Evolutionary conservation across 2,329 filamentous ascomycete genomes (phyloP).

Genomic region (Colletotrichum higginsianum): DNA sequence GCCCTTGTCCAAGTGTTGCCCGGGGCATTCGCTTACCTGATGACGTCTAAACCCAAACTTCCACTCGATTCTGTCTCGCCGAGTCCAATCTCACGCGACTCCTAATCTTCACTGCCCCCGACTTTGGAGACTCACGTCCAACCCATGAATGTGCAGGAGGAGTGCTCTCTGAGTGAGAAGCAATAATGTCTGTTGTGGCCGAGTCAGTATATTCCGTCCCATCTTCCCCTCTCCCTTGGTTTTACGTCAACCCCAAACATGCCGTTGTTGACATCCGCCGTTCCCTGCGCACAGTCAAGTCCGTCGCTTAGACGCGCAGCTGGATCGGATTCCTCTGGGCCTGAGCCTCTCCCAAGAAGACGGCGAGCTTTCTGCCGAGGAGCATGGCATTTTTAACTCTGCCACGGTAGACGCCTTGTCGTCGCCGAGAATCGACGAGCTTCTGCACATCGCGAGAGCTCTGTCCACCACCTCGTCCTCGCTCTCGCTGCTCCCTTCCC

Average conservation of each 20-base stretch:
- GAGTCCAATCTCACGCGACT: constrained; percentile 34
- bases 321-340: constrained; percentile 72
- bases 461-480: constrained; percentile 80
- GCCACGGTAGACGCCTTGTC: constrained; percentile 60
- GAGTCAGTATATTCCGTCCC: constrained; percentile 57
- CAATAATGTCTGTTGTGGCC: constrained; percentile 61
- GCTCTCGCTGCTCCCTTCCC: constrained; percentile 71
- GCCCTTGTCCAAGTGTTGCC: constrained; percentile 27
- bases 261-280: constrained; percentile 40
- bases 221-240: constrained; percentile 13
- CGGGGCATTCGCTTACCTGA: constrained; percentile 39
- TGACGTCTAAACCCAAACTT: constrained; percentile 35
- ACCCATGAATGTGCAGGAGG: constrained; percentile 40
- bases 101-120: constrained; percentile 16
- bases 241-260: constrained; percentile 30
- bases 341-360: constrained; percentile 44
- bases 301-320: constrained; percentile 74
- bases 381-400: constrained; percentile 49
- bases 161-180: constrained; percentile 41
- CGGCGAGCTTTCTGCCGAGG: constrained; percentile 50
- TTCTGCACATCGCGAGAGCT: constrained; percentile 78
- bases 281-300: constrained; percentile 65
- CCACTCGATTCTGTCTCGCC: constrained; percentile 4
- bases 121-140: constrained; percentile 1
- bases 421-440: constrained; percentile 69